phyloP scores from a whole-genome alignment of 345 rosid genomes.

The Draba incana region DNA sequence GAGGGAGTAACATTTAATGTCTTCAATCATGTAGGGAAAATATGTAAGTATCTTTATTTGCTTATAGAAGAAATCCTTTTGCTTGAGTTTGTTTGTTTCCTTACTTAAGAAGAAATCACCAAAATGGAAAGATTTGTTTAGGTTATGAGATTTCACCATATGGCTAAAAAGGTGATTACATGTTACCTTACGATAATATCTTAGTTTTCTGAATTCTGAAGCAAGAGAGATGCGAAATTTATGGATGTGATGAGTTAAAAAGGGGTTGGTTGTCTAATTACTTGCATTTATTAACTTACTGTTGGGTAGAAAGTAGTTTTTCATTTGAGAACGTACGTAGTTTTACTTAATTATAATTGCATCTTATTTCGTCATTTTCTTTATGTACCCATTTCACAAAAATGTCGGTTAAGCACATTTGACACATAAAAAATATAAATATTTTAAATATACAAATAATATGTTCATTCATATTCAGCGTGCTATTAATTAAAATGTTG shows the following conservation, averaged over 20 bases:
- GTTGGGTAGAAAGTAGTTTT: not conserved
- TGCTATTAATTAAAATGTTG: too few species aligned
- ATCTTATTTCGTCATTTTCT: too few species aligned
- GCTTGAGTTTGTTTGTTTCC: not conserved
- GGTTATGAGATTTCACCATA: conserved; percentile 12
- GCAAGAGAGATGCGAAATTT: conserved; percentile 7
- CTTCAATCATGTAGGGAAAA: not conserved
- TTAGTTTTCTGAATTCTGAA: conserved; percentile 10
- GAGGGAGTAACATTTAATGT: conserved; percentile 11
- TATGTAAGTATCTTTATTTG: not conserved
- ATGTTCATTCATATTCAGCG: too few species aligned
- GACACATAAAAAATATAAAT: too few species aligned
- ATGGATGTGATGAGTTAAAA: not conserved
- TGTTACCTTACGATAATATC: conserved; percentile 4
- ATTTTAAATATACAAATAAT: too few species aligned
- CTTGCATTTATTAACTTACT: conserved; percentile 18
- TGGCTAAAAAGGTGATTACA: conserved; percentile 2
- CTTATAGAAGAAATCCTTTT: not conserved
- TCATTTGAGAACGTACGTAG: not conserved
- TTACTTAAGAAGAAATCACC: not conserved
- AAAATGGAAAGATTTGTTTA: conserved; percentile 2
- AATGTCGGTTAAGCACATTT: too few species aligned
- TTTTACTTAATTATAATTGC: too few species aligned
- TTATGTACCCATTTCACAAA: too few species aligned
- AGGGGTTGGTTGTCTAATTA: conserved; percentile 8